Conservation (phyloP, 768 basidiomycete species). For the Xanthoconium stramineum region DNA sequence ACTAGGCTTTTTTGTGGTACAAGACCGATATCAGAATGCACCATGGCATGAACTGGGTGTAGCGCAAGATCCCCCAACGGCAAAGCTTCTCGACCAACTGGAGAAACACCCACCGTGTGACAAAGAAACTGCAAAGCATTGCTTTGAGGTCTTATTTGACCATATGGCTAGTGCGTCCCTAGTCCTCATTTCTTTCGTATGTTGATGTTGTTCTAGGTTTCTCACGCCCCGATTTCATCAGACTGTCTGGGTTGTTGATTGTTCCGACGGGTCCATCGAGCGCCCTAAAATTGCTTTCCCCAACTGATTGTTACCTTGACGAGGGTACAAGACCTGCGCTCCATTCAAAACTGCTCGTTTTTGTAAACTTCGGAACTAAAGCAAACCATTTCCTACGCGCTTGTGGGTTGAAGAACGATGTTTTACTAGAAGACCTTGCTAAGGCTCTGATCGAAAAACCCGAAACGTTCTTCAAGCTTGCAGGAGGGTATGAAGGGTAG, state of each 20-base stretch:
- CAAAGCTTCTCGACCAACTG: constrained; percentile 53
- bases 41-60: constrained; percentile 60
- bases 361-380: constrained; percentile 75
- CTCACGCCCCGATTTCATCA: constrained; percentile 42
- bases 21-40: constrained; percentile 45
- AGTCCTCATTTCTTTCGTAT: not conserved
- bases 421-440: constrained; percentile 74
- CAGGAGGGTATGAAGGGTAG: constrained; percentile 63
- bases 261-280: constrained; percentile 50
- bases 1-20: constrained; percentile 67
- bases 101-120: constrained; percentile 50
- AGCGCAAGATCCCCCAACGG: constrained; percentile 56
- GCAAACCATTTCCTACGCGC: constrained; percentile 79
- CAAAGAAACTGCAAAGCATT: constrained; percentile 46
- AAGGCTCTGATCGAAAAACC: constrained; percentile 64
- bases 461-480: constrained; percentile 59
- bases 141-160: constrained; percentile 62
- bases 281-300: constrained; percentile 42
- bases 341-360: constrained; percentile 74
- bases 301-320: constrained; percentile 62
- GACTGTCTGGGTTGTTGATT: constrained; percentile 53
- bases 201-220: constrained; percentile 44
- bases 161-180: constrained; percentile 48
- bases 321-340: constrained; percentile 48
- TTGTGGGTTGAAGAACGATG: constrained; percentile 80